Base-by-base conservation (phyloP, 2,329 filamentous ascomycete genomes). In the Verticillium dahliae region DNA sequence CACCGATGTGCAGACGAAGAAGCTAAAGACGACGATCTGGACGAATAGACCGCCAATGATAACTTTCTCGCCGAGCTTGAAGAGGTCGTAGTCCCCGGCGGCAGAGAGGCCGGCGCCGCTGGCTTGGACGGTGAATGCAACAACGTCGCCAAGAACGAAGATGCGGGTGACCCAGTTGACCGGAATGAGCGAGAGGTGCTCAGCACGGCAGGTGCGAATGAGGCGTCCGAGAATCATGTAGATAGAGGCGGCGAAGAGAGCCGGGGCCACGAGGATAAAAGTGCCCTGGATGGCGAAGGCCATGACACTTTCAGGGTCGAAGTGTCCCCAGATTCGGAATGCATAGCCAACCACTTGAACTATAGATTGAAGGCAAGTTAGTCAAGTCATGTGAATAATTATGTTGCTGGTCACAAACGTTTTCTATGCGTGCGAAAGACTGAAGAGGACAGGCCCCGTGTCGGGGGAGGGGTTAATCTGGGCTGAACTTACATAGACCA, bases 11-110 rank as follows among this genome's bases (percentile, higher is more conserved):
- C 78, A 61, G 39, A 83, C 70, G 67, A 88, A 89, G 39, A 86
- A 71, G 27, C 75, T 77, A 63, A 88, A 87, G 61, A 83, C 78
- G 52, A 83, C 52, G 31, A 89, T 76, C 67, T 89, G 86, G n/a
- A 87, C 69, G 38, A 82, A 69, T 2, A 89, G 73, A 1, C 86
- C 85, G 1, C 66, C 80, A 6, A 87, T 71, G n/a, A 88, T 79
- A 57, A 87, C 73, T n/a, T 79, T 76, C 65, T 83, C 69, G 18
- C 80, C 82, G 14, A 72, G 70, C 33, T 76, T 69, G 54, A 60
- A 63, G 1, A 59, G 13, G 41, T 84, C 69, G 13, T 75, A 72
- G 2, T 45, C 61, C 1, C 62, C 62, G 18, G 41, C 61, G 0
- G 71, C 67, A 62, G 72, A 66, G 9, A 75, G 62, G 1, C 69